phyloP scores from a whole-genome alignment of 352 stramenopile genomes.

The Plasmopara viticola region DNA sequence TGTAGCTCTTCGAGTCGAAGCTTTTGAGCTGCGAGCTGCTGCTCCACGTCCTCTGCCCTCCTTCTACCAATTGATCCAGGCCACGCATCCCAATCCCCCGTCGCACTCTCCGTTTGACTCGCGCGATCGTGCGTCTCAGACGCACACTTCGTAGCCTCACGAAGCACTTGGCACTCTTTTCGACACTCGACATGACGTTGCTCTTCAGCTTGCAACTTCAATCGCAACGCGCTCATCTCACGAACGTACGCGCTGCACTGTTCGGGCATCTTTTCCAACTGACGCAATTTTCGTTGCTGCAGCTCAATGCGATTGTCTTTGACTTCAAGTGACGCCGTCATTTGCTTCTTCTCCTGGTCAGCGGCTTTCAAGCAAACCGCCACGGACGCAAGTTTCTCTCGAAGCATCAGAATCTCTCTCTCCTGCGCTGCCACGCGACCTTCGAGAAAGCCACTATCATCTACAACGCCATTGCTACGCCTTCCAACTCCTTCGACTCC shows the following conservation, averaged over 20 bases:
- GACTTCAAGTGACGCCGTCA: conserved; percentile 50
- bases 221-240: conserved; percentile 40
- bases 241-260: conserved; percentile 41
- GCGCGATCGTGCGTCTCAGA: conserved; percentile 22
- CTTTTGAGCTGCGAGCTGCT: conserved; percentile 30
- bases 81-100: conserved; percentile 19
- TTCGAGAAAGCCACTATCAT: conserved; percentile 38
- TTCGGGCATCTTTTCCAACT: conserved; percentile 52
- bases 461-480: conserved; percentile 4
- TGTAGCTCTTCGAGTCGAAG: conserved; percentile 24
- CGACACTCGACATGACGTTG: conserved; percentile 28
- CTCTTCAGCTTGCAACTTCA: conserved; percentile 49
- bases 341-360: conserved; percentile 57
- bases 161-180: conserved; percentile 33
- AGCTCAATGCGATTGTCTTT: conserved; percentile 74
- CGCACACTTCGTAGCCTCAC: conserved; percentile 8
- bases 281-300: conserved; percentile 52
- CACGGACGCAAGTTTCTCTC: conserved; percentile 59
- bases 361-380: conserved; percentile 57
- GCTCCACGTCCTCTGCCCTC: conserved; percentile 38
- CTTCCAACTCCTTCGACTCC: conserved; percentile 15
- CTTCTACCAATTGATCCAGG: conserved; percentile 29
- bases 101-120: conserved; percentile 47
- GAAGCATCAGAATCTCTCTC: conserved; percentile 63
- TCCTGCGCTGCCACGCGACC: conserved; percentile 58